A percentile compares a stretch with the other conserved stretches of the same genome.
phyloP scores from a whole-genome alignment of 73 alveolate genomes.

The Paramecium caudatum region DNA sequence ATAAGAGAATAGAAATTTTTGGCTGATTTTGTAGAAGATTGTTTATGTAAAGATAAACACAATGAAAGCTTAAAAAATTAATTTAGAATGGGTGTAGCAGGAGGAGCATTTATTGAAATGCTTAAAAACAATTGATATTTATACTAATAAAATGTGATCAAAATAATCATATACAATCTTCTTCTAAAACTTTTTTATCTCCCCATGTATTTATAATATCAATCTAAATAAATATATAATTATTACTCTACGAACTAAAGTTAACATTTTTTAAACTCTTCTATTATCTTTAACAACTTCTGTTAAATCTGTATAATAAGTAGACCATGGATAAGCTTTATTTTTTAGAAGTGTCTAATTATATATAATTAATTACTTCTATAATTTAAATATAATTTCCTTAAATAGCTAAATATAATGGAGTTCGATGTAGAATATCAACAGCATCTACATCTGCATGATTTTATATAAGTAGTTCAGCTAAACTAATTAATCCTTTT shows the following conservation, averaged over 20 bases:
- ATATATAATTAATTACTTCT: neutral
- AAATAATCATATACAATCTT: conserved; percentile 43
- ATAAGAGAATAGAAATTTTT: too few species aligned
- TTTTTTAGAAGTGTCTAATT: conserved; percentile 15
- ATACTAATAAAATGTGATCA: too few species aligned
- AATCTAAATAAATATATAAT: neutral
- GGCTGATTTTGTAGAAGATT: too few species aligned
- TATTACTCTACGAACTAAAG: conserved; percentile 34
- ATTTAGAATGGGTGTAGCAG: too few species aligned
- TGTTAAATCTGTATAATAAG: conserved; percentile 16
- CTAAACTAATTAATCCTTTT: conserved; percentile 37
- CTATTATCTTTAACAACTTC: conserved; percentile 11
- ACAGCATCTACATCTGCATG: conserved; percentile 68
- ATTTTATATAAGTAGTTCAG: conserved; percentile 28
- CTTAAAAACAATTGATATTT: too few species aligned
- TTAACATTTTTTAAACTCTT: neutral
- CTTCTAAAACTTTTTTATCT: conserved; percentile 21
- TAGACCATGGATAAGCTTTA: conserved; percentile 69
- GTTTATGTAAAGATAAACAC: too few species aligned
- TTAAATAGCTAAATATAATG: conserved; percentile 15
- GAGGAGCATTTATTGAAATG: too few species aligned
- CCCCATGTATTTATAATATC: conserved; percentile 46
- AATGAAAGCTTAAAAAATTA: too few species aligned
- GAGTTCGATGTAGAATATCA: conserved; percentile 56
- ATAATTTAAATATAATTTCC: neutral